Evolutionary conservation across 2,329 filamentous ascomycete genomes (phyloP).

Genomic region (Venturia aucupariae): DNA sequence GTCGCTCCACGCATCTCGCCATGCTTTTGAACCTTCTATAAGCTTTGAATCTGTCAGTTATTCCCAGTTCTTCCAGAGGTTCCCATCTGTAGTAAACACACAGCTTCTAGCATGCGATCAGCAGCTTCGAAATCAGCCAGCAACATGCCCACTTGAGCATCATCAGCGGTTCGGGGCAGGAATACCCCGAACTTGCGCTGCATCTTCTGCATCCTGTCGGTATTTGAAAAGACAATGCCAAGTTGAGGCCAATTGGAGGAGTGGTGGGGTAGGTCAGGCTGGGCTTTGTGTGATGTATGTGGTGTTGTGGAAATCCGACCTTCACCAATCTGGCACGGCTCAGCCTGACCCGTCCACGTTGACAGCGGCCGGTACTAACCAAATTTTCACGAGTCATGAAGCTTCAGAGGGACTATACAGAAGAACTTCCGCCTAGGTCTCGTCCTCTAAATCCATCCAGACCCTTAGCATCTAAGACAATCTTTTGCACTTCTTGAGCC

Average conservation of each 20-base stretch:
- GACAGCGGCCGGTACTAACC: neutral
- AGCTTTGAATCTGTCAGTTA: slow-evolving; percentile 42
- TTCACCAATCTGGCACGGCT: neutral
- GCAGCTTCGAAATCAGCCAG: slow-evolving; percentile 74
- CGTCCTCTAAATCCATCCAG: no score
- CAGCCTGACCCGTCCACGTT: neutral
- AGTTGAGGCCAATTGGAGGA: neutral
- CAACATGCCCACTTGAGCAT: slow-evolving; percentile 64
- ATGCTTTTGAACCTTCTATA: slow-evolving; percentile 64
- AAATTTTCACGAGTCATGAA: neutral
- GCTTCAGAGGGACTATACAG: neutral
- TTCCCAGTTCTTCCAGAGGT: neutral
- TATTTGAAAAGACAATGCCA: neutral
- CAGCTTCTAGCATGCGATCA: slow-evolving; percentile 63
- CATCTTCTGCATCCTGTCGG: slow-evolving; percentile 53
- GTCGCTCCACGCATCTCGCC: slow-evolving; percentile 69
- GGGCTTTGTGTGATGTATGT: neutral
- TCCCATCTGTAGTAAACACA: slow-evolving; percentile 30
- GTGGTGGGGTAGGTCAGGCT: neutral
- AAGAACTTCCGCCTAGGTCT: neutral
- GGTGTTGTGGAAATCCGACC: neutral
- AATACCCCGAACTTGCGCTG: slow-evolving; percentile 67
- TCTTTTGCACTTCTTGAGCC: neutral
- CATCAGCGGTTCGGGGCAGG: slow-evolving; percentile 61
- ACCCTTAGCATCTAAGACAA: no score